Conservation (phyloP, 2,329 filamentous ascomycete genomes). For the Paramyrothecium sp. region DNA sequence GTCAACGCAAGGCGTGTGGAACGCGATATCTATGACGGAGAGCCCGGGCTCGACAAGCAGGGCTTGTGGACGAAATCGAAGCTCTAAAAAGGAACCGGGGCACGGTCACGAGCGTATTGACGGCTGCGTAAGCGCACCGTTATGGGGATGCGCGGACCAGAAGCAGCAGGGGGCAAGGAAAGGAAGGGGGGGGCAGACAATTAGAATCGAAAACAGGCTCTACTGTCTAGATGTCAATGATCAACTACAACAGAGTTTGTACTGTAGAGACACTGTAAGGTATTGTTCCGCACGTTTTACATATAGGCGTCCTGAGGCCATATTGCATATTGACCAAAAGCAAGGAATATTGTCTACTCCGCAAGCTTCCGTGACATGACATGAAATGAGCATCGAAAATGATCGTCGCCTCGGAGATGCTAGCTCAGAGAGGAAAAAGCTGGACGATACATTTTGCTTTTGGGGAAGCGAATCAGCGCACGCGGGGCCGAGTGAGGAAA, state of each 20-base stretch:
- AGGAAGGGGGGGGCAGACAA: too few species aligned
- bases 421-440: not conserved
- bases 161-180: too few species aligned
- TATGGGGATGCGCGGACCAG: too few species aligned
- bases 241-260: too few species aligned
- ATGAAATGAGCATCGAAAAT: not conserved
- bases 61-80: slow-evolving; percentile 53
- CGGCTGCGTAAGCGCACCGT: not conserved
- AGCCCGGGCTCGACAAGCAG: slow-evolving; percentile 59
- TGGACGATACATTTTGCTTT: not conserved
- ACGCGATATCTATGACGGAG: slow-evolving; percentile 83
- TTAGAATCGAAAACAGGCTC: too few species aligned
- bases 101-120: not conserved
- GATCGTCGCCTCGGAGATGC: not conserved
- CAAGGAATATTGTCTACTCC: too few species aligned
- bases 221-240: too few species aligned
- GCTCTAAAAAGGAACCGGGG: slow-evolving; percentile 30
- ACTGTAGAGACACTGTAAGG: too few species aligned
- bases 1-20: slow-evolving; percentile 81
- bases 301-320: too few species aligned
- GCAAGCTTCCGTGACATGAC: not conserved
- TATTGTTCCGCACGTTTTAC: too few species aligned
- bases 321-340: too few species aligned
- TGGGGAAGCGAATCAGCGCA: not conserved
- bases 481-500: too few species aligned